Conservation (phyloP, 2,329 filamentous ascomycete species). For the Byssothecium circinans region DNA sequence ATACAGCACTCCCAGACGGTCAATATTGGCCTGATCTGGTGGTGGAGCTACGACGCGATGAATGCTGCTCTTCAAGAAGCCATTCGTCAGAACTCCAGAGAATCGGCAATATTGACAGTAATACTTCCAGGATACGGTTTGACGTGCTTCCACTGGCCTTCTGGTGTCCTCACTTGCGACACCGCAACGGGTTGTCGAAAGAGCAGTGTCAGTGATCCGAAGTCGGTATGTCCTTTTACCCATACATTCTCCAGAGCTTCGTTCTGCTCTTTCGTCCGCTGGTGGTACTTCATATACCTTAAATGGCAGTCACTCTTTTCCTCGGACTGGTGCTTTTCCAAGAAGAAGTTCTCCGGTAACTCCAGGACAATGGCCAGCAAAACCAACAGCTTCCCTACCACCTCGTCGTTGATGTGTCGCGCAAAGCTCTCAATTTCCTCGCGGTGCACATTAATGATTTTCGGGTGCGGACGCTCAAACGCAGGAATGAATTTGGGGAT, state of each 20-base stretch:
- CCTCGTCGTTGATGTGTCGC: slow-evolving; percentile 23
- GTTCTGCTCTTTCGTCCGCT: slow-evolving; percentile 51
- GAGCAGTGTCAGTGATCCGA: slow-evolving; percentile 58
- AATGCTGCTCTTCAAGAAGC: slow-evolving; percentile 51
- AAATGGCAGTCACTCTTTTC: slow-evolving; percentile 60
- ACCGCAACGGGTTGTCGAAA: slow-evolving; percentile 61
- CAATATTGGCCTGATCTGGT: slow-evolving; percentile 50
- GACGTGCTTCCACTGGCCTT: slow-evolving; percentile 42
- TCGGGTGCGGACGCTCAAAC: slow-evolving; percentile 44
- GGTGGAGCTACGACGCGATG: slow-evolving; percentile 54
- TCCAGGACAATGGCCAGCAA: slow-evolving; percentile 61
- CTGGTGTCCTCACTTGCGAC: slow-evolving; percentile 51
- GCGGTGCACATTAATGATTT: slow-evolving; percentile 44
- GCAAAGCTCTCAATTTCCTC: slow-evolving; percentile 59
- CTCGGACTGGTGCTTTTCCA: slow-evolving; percentile 60
- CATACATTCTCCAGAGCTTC: slow-evolving; percentile 41
- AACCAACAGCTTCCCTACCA: slow-evolving; percentile 54
- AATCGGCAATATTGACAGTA: slow-evolving; percentile 44
- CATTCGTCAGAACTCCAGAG: slow-evolving; percentile 42
- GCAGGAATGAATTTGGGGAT: slow-evolving; percentile 63
- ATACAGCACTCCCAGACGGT: slow-evolving; percentile 31
- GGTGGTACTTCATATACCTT: slow-evolving; percentile 62
- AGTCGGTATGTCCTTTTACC: slow-evolving; percentile 55
- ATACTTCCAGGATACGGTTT: slow-evolving; percentile 42
- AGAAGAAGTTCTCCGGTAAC: slow-evolving; percentile 59